phyloP scores from a whole-genome alignment of 2,329 filamentous ascomycete genomes.

The Aspergillus sp. region DNA sequence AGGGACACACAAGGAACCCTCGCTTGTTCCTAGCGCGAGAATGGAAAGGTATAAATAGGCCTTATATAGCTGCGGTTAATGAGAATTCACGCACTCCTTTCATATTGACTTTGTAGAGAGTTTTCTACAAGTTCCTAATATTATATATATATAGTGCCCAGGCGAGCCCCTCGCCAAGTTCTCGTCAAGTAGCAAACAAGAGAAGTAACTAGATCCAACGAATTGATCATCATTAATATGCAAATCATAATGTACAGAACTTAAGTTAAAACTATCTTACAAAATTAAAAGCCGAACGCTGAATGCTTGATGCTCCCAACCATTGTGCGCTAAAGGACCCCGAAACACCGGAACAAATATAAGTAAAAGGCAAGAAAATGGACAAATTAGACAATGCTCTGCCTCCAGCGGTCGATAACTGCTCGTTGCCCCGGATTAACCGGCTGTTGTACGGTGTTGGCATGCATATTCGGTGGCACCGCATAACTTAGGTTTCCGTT shows the following conservation, averaged over 20 bases:
- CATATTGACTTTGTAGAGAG: too few species aligned
- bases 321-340: conserved; percentile 7
- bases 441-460: conserved; percentile 31
- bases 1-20: too few species aligned
- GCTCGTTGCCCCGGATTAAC: conserved; percentile 54
- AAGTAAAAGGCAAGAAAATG: background rate
- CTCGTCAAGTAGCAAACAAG: background rate
- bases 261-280: conserved; percentile 4
- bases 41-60: too few species aligned
- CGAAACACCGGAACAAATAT: background rate
- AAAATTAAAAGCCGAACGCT: background rate
- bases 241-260: background rate
- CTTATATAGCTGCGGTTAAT: too few species aligned
- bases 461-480: conserved; percentile 23
- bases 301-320: conserved; percentile 7
- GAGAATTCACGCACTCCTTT: too few species aligned
- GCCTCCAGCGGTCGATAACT: conserved; percentile 61
- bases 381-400: conserved; percentile 35
- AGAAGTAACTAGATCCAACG: background rate
- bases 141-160: background rate
- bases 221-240: background rate
- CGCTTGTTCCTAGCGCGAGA: too few species aligned
- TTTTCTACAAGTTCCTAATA: too few species aligned
- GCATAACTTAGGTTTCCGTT: conserved; percentile 29
- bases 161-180: background rate